These are phyloP conservation scores for Hawksworthiomyces lignivorus DNA, from an alignment of 2,329 filamentous ascomycete genomes.

Conservation along the genomic window DNA sequence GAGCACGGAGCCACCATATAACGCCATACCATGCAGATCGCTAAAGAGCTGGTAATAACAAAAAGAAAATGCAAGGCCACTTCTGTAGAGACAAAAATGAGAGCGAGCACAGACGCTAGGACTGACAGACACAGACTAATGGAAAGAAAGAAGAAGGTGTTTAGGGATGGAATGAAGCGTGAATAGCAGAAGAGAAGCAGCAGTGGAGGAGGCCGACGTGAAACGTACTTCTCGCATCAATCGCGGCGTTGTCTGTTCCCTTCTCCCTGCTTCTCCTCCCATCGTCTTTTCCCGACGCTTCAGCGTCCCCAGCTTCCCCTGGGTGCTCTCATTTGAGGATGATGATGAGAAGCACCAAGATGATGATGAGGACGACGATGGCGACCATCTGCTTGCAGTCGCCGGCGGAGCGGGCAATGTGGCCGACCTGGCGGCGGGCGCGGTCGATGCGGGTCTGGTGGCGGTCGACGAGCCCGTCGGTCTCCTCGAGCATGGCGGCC, in stretches of 20 bases:
- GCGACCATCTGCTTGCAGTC: conserved; percentile 84
- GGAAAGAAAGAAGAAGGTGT: no score
- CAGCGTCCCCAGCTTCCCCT: no score
- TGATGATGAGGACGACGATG: conserved; percentile 73
- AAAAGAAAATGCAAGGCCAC: no score
- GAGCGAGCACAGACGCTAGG: background rate
- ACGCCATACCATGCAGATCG: background rate
- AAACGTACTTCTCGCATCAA: no score
- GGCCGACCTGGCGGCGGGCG: conserved; percentile 63
- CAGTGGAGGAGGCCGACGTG: no score
- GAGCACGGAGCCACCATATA: background rate
- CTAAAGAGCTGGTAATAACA: background rate
- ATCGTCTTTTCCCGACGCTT: no score
- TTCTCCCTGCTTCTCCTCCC: no score
- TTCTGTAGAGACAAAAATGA: background rate
- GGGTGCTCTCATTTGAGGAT: conserved; percentile 56
- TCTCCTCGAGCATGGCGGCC: conserved; percentile 79
- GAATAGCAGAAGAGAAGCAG: no score
- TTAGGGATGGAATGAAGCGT: no score
- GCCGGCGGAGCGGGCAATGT: conserved; percentile 64
- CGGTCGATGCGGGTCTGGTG: conserved; percentile 70
- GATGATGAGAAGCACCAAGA: conserved; percentile 74
- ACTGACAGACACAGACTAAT: no score
- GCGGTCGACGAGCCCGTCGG: conserved; percentile 74
- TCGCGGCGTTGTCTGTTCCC: no score